A percentile compares a stretch with the other conserved stretches of the same genome.
These are phyloP conservation scores for Lactuca sativa DNA, from an alignment of 129 eudicot species.

Conservation along the genomic window DNA sequence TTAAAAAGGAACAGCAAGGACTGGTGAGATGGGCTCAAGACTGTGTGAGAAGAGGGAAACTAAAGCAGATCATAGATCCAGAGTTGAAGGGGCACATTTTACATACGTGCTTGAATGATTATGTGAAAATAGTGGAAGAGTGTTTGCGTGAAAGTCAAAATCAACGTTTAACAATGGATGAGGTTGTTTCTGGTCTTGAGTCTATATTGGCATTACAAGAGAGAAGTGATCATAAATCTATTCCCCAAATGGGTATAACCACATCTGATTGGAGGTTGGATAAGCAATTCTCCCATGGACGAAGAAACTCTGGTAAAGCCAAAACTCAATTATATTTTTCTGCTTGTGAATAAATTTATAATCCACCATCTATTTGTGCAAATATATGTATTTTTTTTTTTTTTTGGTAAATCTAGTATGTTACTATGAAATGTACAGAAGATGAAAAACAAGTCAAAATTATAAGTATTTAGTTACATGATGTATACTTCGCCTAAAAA, in stretches of 20 bases:
- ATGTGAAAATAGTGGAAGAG: background rate
- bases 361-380: background rate
- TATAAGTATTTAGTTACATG: too few relatives aligned
- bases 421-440: background rate
- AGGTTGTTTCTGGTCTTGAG: slow-evolving; percentile 13
- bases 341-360: background rate
- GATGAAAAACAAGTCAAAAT: background rate
- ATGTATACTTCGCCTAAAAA: too few relatives aligned
- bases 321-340: background rate
- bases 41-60: background rate
- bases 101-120: background rate
- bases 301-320: background rate
- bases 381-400: too few relatives aligned
- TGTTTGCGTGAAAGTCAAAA: background rate
- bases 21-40: background rate
- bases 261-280: too few relatives aligned
- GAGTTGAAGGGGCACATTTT: slow-evolving; percentile 11
- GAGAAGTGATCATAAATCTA: background rate
- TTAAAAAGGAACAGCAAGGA: background rate
- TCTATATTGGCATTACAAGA: slow-evolving; percentile 12
- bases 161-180: background rate
- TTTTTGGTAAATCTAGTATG: too few relatives aligned
- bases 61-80: background rate
- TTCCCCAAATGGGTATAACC: too few relatives aligned
- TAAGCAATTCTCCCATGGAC: background rate